These are phyloP conservation scores for Porphyrellus cyaneotinctus DNA, from an alignment of 768 basidiomycete species.

Conservation along the genomic window DNA sequence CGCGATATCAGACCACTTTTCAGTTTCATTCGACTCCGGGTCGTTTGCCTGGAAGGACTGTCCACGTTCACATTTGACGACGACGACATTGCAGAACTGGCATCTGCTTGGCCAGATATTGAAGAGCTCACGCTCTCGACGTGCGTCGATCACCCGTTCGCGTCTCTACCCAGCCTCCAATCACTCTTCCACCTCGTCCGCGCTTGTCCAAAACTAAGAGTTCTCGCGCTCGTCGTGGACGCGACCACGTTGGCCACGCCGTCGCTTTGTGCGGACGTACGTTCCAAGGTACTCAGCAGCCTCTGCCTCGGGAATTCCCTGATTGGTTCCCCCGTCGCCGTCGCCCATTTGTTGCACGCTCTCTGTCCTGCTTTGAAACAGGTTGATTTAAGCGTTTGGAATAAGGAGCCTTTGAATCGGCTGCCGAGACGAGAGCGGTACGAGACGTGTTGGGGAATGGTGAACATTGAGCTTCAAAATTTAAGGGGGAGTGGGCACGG, in stretches of 20 bases:
- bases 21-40: slow-evolving; percentile 10
- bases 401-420: slow-evolving; percentile 9
- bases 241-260: not conserved
- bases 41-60: slow-evolving; percentile 17
- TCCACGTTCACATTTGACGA: slow-evolving; percentile 14
- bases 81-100: slow-evolving; percentile 11
- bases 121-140: slow-evolving; percentile 19
- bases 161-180: slow-evolving; percentile 20
- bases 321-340: slow-evolving; percentile 1
- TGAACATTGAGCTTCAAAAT: slow-evolving; percentile 13
- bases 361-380: slow-evolving; percentile 21
- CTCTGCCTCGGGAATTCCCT: slow-evolving; percentile 25
- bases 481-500: not conserved
- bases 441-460: slow-evolving; percentile 15
- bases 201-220: slow-evolving; percentile 10
- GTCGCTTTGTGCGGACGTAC: not conserved
- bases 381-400: slow-evolving; percentile 20
- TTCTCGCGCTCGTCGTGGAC: slow-evolving; percentile 26
- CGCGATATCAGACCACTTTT: slow-evolving; percentile 15
- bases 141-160: slow-evolving; percentile 9
- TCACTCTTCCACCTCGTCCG: slow-evolving; percentile 12
- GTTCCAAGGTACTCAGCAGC: not conserved
- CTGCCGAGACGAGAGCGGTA: slow-evolving; percentile 10
- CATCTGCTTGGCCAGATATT: slow-evolving; percentile 19
- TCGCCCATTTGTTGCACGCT: slow-evolving; percentile 7